phyloP scores from a whole-genome alignment of 2,329 filamentous ascomycete species.

The Beauveria brongniartii region DNA sequence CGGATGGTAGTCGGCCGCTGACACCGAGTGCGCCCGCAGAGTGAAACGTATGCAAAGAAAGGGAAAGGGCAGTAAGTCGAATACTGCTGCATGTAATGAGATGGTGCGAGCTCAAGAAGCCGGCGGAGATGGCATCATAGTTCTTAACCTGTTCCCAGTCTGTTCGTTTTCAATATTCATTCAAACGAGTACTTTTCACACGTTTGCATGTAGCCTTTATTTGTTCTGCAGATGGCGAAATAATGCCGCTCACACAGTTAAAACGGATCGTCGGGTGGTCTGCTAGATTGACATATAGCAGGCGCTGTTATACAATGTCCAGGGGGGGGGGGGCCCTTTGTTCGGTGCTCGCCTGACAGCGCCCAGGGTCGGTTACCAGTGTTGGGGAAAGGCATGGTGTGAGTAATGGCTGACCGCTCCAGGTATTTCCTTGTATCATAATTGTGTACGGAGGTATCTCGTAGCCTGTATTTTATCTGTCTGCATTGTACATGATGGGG shows the following conservation, averaged over 20 bases:
- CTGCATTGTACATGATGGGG: neutral
- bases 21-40: no score
- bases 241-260: neutral
- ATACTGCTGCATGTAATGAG: neutral
- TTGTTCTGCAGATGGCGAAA: neutral
- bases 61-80: neutral
- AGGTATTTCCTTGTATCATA: neutral
- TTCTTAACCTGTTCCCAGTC: neutral
- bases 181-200: no score
- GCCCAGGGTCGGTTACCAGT: neutral
- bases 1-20: no score
- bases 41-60: neutral
- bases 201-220: neutral
- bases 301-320: neutral
- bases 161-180: neutral
- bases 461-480: neutral
- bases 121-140: neutral
- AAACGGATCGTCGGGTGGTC: conserved; percentile 4
- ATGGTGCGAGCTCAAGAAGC: neutral
- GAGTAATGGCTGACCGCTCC: neutral
- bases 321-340: neutral
- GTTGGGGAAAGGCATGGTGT: neutral
- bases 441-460: no score
- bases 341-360: neutral
- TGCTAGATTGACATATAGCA: conserved; percentile 1